Evolutionary conservation across 495 filamentous ascomycete genomes (phyloP).

Genomic region (Ascobolus immersus): DNA sequence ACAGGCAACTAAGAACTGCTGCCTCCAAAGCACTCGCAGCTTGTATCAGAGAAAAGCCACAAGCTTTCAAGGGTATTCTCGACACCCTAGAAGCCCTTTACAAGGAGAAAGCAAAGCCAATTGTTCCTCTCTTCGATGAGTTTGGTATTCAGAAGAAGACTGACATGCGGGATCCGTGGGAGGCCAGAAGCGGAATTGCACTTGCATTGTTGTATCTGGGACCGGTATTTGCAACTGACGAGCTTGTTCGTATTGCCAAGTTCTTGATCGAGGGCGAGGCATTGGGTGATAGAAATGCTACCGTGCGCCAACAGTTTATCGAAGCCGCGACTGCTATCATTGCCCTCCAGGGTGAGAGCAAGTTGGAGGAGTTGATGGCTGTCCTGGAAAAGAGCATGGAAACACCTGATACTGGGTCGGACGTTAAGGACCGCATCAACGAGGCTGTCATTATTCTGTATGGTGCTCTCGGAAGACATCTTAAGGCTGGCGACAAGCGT

Average conservation of each 20-base stretch:
- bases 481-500: conserved; percentile 56
- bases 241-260: conserved; percentile 49
- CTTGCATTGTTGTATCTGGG: conserved; percentile 64
- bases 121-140: conserved; percentile 56
- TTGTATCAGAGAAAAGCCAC: conserved; percentile 31
- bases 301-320: conserved; percentile 73
- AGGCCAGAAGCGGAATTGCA: conserved; percentile 63
- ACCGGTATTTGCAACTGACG: conserved; percentile 33
- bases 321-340: conserved; percentile 68
- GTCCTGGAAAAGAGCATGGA: conserved; percentile 67
- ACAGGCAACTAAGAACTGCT: conserved; percentile 56
- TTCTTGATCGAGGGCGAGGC: conserved; percentile 71
- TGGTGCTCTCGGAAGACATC: conserved; percentile 68
- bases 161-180: conserved; percentile 69
- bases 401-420: conserved; percentile 49
- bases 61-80: conserved; percentile 31
- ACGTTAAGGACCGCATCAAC: conserved; percentile 62
- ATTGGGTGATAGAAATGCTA: conserved; percentile 47
- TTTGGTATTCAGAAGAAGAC: conserved; percentile 80
- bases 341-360: conserved; percentile 43
- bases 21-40: conserved; percentile 63
- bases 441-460: conserved; percentile 95
- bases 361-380: conserved; percentile 76
- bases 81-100: conserved; percentile 41
- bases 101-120: conserved; percentile 49